Conservation (phyloP, 257 asterid species). For the Leptodermis oblonga region DNA sequence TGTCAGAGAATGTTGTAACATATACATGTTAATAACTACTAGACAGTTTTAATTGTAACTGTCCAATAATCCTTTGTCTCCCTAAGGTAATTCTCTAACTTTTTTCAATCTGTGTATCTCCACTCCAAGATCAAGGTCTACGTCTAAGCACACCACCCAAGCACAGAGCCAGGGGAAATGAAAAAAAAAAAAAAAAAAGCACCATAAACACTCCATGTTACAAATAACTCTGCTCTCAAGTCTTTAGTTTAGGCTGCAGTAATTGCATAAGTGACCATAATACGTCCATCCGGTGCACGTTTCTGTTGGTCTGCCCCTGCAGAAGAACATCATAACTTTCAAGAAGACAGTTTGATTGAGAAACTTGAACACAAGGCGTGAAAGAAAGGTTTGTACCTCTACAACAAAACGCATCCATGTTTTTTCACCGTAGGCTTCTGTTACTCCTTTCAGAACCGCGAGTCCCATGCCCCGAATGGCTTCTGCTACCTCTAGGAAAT, state of each 20-base stretch:
- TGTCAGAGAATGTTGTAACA: too few relatives aligned
- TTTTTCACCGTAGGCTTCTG: constrained; percentile 67
- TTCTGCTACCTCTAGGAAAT: constrained; percentile 81
- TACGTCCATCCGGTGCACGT: constrained; percentile 92
- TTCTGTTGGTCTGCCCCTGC: constrained; percentile 60
- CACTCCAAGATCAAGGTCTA: too few relatives aligned
- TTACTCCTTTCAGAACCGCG: constrained; percentile 69
- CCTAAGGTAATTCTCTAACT: too few relatives aligned
- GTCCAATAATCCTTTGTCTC: too few relatives aligned
- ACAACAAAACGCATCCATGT: constrained; percentile 84
- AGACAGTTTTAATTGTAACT: too few relatives aligned
- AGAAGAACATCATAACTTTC: neutral
- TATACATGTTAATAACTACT: too few relatives aligned
- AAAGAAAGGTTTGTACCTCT: constrained; percentile 56
- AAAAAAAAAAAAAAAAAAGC: neutral
- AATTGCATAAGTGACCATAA: constrained; percentile 92
- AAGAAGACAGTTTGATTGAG: neutral
- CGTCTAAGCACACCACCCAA: constrained; percentile 1
- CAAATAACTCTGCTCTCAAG: constrained; percentile 12
- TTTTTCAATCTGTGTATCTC: too few relatives aligned
- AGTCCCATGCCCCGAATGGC: constrained; percentile 82
- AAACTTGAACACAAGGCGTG: neutral
- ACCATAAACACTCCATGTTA: constrained; percentile 10
- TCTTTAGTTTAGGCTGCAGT: constrained; percentile 52
- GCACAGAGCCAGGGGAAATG: too few relatives aligned